phyloP scores from a whole-genome alignment of 495 filamentous ascomycete genomes.

The Daldinia bambusicola region DNA sequence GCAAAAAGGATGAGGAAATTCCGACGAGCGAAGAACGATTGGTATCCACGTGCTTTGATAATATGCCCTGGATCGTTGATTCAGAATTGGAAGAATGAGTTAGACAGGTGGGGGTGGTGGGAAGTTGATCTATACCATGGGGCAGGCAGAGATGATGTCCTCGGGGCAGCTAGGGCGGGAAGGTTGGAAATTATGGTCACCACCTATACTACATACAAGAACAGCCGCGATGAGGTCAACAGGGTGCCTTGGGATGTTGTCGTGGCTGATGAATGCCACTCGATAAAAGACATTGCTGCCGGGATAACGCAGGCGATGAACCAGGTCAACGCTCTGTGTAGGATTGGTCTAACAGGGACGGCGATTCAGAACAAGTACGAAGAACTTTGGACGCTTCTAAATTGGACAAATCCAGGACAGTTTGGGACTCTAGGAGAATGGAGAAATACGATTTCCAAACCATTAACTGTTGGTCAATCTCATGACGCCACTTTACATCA shows the following conservation, averaged over 20 bases:
- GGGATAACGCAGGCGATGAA: conserved; percentile 90
- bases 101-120: conserved; percentile 96
- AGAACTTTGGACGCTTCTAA: conserved; percentile 94
- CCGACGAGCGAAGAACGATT: conserved; percentile 66
- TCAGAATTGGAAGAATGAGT: conserved; percentile 87
- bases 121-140: conserved; percentile 86
- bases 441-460: conserved; percentile 78
- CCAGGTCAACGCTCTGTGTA: conserved; percentile 88
- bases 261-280: conserved; percentile 96
- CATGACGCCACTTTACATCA: conserved; percentile 91
- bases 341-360: conserved; percentile 93
- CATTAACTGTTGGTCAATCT: conserved; percentile 83
- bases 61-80: conserved; percentile 91
- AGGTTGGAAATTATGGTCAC: conserved; percentile 90
- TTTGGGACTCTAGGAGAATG: conserved; percentile 83
- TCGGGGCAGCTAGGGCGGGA: conserved; percentile 78
- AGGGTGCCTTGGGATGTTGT: conserved; percentile 93
- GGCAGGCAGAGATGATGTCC: conserved; percentile 72
- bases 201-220: conserved; percentile 88
- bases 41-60: conserved; percentile 90
- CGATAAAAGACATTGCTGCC: conserved; percentile 82
- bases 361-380: conserved; percentile 99
- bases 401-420: conserved; percentile 94
- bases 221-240: conserved; percentile 79
- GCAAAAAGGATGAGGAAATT: conserved; percentile 92